These are phyloP conservation scores for Yamadazyma oceani DNA, from an alignment of 1,139 yeast species.

Conservation along the genomic window DNA sequence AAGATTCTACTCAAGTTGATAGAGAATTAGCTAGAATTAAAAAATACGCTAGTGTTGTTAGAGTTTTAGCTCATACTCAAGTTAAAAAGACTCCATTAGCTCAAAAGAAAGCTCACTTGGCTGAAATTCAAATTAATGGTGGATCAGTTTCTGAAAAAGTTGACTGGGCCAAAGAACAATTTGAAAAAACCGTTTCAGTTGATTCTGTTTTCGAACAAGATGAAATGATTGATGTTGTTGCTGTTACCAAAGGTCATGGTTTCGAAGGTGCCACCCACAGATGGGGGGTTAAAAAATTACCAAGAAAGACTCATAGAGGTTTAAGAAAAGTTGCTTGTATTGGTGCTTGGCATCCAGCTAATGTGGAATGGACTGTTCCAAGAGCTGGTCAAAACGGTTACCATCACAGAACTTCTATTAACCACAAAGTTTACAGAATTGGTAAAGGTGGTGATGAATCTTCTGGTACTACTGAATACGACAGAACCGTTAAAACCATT, in stretches of 20 bases:
- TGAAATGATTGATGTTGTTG: constrained; percentile 98
- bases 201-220: constrained; percentile 97
- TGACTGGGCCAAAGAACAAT: constrained; percentile 98
- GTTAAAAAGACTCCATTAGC: constrained; percentile 98
- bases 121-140: constrained; percentile 99
- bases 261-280: constrained; percentile 99
- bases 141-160: constrained; percentile 98
- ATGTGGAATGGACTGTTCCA: constrained; percentile 99
- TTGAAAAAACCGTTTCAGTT: constrained; percentile 97
- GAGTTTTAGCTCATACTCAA: constrained; percentile 99
- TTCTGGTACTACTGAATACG: constrained; percentile 94
- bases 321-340: constrained; percentile 99
- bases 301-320: constrained; percentile 99
- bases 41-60: constrained; percentile 98
- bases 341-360: constrained; percentile 99
- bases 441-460: constrained; percentile 96
- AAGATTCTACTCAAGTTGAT: constrained; percentile 84
- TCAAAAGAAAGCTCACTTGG: constrained; percentile 99
- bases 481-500: constrained; percentile 99
- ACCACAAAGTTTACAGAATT: constrained; percentile 99
- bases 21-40: constrained; percentile 97
- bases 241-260: constrained; percentile 99
- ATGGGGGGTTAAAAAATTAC: constrained; percentile 99
- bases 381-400: constrained; percentile 99
- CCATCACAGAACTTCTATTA: constrained; percentile 99